A percentile compares a stretch with the other conserved stretches of the same genome.
phyloP scores from a whole-genome alignment of 352 stramenopile genomes.

The Pythium utonaiense region DNA sequence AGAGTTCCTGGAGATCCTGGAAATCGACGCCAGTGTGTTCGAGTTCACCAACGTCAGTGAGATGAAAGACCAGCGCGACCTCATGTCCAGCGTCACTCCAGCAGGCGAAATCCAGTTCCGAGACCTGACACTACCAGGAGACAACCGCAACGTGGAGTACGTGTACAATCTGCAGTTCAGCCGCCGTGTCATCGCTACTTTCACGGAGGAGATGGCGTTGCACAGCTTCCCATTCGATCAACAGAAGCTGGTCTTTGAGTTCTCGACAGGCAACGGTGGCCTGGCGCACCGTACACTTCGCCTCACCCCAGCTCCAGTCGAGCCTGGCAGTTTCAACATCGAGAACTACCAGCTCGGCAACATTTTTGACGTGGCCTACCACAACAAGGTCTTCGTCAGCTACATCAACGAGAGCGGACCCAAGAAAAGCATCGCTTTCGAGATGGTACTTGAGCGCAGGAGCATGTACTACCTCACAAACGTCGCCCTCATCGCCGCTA shows the following conservation, averaged over 20 bases:
- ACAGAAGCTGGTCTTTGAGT: conserved; percentile 47
- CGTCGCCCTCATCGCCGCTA: conserved; percentile 34
- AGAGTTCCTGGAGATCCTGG: conserved; percentile 32
- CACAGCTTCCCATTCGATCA: conserved; percentile 58
- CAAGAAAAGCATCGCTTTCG: conserved; percentile 47
- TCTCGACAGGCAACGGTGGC: conserved; percentile 16
- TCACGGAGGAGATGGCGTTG: conserved; percentile 55
- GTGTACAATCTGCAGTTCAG: conserved; percentile 34
- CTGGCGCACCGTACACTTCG: conserved; percentile 28
- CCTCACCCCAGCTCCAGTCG: conserved; percentile 28
- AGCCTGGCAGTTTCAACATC: conserved; percentile 43
- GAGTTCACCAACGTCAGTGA: conserved; percentile 33
- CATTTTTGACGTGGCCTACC: conserved; percentile 46
- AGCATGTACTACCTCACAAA: conserved; percentile 61
- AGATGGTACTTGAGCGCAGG: conserved; percentile 52
- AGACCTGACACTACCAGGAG: conserved; percentile 4
- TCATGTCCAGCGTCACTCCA: conserved; percentile 16
- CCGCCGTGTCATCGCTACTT: conserved; percentile 37
- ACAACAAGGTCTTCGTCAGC: conserved; percentile 49
- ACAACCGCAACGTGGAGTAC: conserved; percentile 2
- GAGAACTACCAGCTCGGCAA: conserved; percentile 55
- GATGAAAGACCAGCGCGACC: conserved; percentile 10
- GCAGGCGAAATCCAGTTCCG: conserved; percentile 11
- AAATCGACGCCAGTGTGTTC: conserved; percentile 28
- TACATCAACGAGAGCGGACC: conserved; percentile 30